phyloP scores from a whole-genome alignment of 2,329 filamentous ascomycete genomes.

The Microdochium paspali region DNA sequence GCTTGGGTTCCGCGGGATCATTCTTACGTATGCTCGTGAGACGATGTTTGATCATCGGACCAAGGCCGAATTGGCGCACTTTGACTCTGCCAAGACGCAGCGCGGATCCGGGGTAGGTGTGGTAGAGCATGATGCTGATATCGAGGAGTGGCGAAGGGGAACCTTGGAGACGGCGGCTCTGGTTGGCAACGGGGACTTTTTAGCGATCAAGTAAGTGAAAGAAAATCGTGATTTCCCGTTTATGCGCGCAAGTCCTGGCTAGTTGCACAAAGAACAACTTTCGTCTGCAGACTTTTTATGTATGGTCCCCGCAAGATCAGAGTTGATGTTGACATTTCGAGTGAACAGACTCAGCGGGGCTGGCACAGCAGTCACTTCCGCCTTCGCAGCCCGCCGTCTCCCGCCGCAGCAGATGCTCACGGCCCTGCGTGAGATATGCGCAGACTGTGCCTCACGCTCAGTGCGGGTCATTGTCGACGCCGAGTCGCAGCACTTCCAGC shows the following conservation, averaged over 20 bases:
- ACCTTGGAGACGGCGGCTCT: slow-evolving; percentile 20
- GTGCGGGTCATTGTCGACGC: slow-evolving; percentile 34
- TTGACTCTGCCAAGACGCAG: slow-evolving; percentile 6
- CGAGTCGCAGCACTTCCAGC: slow-evolving; percentile 33
- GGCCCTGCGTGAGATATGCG: slow-evolving; percentile 30
- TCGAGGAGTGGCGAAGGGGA: slow-evolving; percentile 25
- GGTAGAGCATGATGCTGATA: slow-evolving; percentile 15
- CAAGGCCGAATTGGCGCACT: slow-evolving; percentile 8
- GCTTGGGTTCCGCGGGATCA: slow-evolving; percentile 43
- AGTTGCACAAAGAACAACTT: too few relatives aligned
- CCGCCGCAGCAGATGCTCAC: slow-evolving; percentile 30
- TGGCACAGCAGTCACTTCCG: slow-evolving; percentile 26
- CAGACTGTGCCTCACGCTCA: slow-evolving; percentile 22
- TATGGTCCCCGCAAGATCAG: too few relatives aligned
- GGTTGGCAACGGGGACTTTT: slow-evolving; percentile 22
- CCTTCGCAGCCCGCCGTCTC: slow-evolving; percentile 22
- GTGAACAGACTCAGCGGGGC: slow-evolving; percentile 32
- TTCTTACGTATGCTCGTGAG: slow-evolving; percentile 42
- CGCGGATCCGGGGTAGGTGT: neutral
- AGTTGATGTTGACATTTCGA: too few relatives aligned
- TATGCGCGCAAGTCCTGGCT: neutral
- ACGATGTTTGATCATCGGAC: slow-evolving; percentile 28
- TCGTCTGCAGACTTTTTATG: too few relatives aligned
- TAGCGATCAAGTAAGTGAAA: slow-evolving; percentile 26
- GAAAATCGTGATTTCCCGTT: neutral